Conservation (phyloP, 2,329 filamentous ascomycete species). For the Aureobasidium sp. region DNA sequence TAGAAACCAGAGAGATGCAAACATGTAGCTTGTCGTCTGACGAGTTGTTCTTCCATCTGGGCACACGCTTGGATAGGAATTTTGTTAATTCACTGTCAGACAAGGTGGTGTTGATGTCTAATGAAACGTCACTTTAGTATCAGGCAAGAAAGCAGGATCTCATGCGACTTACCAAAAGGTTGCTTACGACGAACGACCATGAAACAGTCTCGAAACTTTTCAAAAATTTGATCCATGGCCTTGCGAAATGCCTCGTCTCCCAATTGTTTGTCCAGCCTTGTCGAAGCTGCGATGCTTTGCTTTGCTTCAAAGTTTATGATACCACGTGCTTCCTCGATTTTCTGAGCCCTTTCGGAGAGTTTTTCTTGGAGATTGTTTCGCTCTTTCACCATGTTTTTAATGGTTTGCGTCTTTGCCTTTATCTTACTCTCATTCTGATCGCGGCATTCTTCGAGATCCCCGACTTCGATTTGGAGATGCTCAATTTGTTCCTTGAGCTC, state of each 20-base stretch:
- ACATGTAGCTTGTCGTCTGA: not conserved
- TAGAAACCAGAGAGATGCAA: not conserved
- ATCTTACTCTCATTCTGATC: too few species aligned
- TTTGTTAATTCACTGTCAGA: too few species aligned
- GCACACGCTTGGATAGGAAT: not conserved
- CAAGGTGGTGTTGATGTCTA: too few species aligned
- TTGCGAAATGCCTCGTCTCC: not conserved
- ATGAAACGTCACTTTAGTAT: not conserved
- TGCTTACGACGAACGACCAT: not conserved
- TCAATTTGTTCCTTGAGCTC: too few species aligned
- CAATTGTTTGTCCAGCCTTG: slow-evolving; percentile 1
- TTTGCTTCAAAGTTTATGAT: not conserved
- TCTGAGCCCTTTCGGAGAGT: not conserved
- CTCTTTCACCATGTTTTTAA: not conserved
- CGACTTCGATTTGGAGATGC: too few species aligned
- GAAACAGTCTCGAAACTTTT: not conserved
- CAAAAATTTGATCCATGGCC: not conserved
- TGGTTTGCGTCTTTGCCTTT: not conserved
- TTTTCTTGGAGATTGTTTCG: not conserved
- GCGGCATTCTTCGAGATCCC: too few species aligned
- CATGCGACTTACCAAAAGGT: not conserved
- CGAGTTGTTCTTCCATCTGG: not conserved
- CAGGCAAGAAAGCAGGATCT: not conserved
- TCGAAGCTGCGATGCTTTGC: not conserved
- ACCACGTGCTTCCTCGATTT: not conserved